phyloP scores from a whole-genome alignment of 176 grass and related monocot species.

The Juncus inflexus region DNA sequence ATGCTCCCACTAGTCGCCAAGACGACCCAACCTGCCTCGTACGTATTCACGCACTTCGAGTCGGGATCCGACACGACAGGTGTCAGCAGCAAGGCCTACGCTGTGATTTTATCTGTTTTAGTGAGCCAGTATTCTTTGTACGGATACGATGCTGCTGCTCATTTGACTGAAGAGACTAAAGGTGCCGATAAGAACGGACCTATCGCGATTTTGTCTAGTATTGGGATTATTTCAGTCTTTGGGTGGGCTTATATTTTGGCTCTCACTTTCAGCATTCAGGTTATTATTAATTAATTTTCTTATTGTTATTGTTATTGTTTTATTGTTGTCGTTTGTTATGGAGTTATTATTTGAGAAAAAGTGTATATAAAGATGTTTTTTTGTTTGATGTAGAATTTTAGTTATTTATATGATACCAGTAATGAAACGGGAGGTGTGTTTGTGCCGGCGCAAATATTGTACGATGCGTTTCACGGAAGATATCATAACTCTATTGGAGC shows the following conservation, averaged over 20 bases:
- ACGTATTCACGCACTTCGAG: constrained; percentile 85
- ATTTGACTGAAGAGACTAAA: constrained; percentile 95
- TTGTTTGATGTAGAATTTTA: constrained; percentile 49
- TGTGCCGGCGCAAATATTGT: constrained; percentile 87
- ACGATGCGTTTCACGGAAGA: constrained; percentile 90
- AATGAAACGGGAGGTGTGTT: constrained; percentile 87
- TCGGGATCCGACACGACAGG: constrained; percentile 55
- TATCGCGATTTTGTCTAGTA: constrained; percentile 92
- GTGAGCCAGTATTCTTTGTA: constrained; percentile 98
- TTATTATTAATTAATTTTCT: neutral
- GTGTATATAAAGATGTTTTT: neutral
- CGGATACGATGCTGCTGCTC: constrained; percentile 93
- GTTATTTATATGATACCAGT: constrained; percentile 47
- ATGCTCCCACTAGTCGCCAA: constrained; percentile 77
- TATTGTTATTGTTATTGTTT: neutral
- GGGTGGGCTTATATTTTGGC: constrained; percentile 98
- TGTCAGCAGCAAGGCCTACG: constrained; percentile 65
- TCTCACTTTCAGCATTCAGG: constrained; percentile 98
- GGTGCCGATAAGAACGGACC: constrained; percentile 92
- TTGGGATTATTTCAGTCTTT: constrained; percentile 90
- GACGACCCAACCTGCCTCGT: constrained; percentile 68
- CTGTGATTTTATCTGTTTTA: constrained; percentile 63
- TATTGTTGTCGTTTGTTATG: neutral
- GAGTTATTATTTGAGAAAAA: constrained; percentile 5
- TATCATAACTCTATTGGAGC: constrained; percentile 62